A percentile compares a stretch with the other conserved stretches of the same genome.
Conservation (phyloP, 2,329 filamentous ascomycete species). For the Colletotrichum sp. region DNA sequence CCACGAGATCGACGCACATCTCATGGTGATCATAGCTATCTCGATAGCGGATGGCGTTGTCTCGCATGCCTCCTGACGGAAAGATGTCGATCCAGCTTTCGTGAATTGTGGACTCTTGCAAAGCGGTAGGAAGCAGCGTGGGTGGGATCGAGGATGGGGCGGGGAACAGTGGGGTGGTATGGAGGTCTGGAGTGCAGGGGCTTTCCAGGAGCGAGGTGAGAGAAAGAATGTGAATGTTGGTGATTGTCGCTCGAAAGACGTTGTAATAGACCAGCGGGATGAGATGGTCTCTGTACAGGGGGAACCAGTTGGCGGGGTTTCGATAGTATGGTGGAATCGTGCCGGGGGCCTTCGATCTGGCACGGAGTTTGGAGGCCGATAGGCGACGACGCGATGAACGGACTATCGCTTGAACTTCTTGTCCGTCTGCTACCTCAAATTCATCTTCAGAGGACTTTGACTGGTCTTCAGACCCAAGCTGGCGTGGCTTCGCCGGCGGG, state of each 20-base stretch:
- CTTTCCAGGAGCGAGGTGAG: conserved; percentile 25
- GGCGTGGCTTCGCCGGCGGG: not conserved
- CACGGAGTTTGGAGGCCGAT: not conserved
- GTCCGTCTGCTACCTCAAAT: not conserved
- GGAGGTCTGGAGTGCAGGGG: conserved; percentile 11
- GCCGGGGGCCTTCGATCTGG: not conserved
- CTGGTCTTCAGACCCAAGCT: not conserved
- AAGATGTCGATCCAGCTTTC: conserved; percentile 36
- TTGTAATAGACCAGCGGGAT: conserved; percentile 42
- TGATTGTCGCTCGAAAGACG: conserved; percentile 36
- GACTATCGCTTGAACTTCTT: not conserved
- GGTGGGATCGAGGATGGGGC: conserved; percentile 20
- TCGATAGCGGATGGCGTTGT: conserved; percentile 28
- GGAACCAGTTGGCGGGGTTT: conserved; percentile 14
- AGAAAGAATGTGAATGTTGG: conserved; percentile 35
- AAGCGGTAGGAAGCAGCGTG: conserved; percentile 26
- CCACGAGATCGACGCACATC: conserved; percentile 6
- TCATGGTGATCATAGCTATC: not conserved
- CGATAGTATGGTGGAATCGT: not conserved
- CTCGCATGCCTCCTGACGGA: conserved; percentile 31
- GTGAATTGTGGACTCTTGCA: conserved; percentile 27
- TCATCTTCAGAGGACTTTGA: not conserved
- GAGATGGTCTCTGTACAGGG: conserved; percentile 32
- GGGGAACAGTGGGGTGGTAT: conserved; percentile 25
- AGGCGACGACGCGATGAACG: not conserved